Evolutionary conservation across 2,329 filamentous ascomycete genomes (phyloP), one percentile per base, ranked within the genome.

Genomic region (Septoria petroselini): DNA sequence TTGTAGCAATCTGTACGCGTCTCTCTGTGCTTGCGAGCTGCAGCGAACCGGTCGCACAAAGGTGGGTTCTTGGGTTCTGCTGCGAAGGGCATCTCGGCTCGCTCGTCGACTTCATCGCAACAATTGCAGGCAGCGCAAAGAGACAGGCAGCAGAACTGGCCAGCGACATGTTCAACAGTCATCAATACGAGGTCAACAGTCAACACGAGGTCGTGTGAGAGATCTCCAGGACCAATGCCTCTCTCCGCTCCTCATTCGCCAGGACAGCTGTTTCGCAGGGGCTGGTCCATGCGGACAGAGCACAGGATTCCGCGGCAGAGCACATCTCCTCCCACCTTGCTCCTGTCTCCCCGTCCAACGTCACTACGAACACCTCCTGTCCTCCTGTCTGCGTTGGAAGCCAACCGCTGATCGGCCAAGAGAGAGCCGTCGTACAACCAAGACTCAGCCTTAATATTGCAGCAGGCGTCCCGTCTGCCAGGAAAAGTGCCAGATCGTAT

Each of bases 1-100:
- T 47, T 27, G n/a, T 19, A 39, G 33, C 34, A 27, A 38, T 46
- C 27, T 37, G 31, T 19, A 17, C 42, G 30, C 23, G 30, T 29
- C 14, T 29, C 21, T 35, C 33, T 17, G 42, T 48, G 17, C 15
- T 25, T 27, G 30, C 14, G 30, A 48, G 30, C 46, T 41, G 43
- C 43, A 39, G 43, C 43, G 43, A 46, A 46, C 43, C 43, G 43
- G 43, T 46, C 33, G 23, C 43, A 46, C 43, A 23, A 46, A 18
- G 38, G 43, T 39, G 43, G 43, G 43, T 45, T 45, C 35, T 27
- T 39, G 43, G 43, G 43, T 45, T 45, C 35, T 27, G 43, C 23
- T 38, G 43, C 29, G 43, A 30, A 31, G 35, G 35, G 34, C 5
- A 46, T 41, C 21, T 29, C 31, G 29, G 19, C 31, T 29, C 14